Conservation (phyloP, 2,329 filamentous ascomycete species). For the Colletotrichum endophyticum region DNA sequence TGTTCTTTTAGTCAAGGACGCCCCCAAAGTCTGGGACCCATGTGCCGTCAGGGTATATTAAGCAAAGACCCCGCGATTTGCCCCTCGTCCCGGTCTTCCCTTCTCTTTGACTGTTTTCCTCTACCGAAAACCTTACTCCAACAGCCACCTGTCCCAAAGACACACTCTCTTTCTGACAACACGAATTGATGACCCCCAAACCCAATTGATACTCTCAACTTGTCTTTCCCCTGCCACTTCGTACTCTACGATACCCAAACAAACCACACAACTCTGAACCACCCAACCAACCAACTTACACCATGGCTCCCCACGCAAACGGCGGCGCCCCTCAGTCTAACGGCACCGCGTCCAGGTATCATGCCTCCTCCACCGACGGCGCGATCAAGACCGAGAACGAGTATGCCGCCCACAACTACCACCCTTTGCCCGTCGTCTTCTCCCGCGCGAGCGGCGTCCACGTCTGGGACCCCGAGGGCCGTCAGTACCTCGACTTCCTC, state of each 20-base stretch:
- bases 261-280: neutral
- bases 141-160: constrained; percentile 14
- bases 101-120: constrained; percentile 5
- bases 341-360: constrained; percentile 54
- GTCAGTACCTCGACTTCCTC: constrained; percentile 95
- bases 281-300: constrained; percentile 17
- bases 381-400: constrained; percentile 84
- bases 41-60: constrained; percentile 8
- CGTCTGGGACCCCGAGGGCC: constrained; percentile 97
- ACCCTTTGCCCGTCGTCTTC: constrained; percentile 94
- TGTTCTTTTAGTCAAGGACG: constrained; percentile 7
- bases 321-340: constrained; percentile 35
- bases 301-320: constrained; percentile 67
- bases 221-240: neutral
- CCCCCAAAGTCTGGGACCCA: neutral
- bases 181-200: neutral
- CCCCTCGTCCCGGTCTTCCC: constrained; percentile 18
- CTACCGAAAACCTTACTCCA: constrained; percentile 1
- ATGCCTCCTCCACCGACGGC: constrained; percentile 77
- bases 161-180: constrained; percentile 2
- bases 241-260: neutral
- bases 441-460: constrained; percentile 81
- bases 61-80: constrained; percentile 20
- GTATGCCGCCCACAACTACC: constrained; percentile 97
- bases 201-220: constrained; percentile 12